These are phyloP conservation scores for Aurifilum marmelostoma DNA, from an alignment of 2,329 filamentous ascomycete genomes.

Conservation along the genomic window DNA sequence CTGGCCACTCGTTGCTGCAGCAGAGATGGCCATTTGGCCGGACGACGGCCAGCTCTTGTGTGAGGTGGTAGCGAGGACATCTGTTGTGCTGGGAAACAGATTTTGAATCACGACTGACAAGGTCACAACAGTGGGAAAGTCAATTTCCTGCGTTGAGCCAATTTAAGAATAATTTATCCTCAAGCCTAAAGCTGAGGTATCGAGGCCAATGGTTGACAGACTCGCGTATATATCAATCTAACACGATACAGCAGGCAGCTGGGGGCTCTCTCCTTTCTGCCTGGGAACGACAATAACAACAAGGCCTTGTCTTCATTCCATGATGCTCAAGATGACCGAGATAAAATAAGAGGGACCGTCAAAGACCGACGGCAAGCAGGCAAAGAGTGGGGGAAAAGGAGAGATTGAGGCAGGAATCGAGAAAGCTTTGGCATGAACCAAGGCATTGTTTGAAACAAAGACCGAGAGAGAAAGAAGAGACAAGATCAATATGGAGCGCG, in stretches of 20 bases:
- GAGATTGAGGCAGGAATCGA: not conserved
- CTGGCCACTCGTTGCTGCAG: not conserved
- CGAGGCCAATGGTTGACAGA: not conserved
- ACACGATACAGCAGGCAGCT: not conserved
- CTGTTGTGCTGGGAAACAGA: not conserved
- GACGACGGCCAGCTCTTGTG: not conserved
- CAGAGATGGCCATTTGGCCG: not conserved
- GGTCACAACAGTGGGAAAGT: not conserved
- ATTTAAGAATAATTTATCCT: not conserved
- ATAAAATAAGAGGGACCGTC: not conserved
- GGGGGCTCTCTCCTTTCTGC: not conserved
- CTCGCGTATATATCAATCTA: not conserved
- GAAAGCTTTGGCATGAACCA: not conserved
- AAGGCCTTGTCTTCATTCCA: constrained; percentile 12
- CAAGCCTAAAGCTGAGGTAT: not conserved
- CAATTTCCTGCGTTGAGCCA: not conserved
- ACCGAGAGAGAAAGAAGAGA: not conserved
- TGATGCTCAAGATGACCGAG: not conserved
- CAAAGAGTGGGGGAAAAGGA: not conserved
- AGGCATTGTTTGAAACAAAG: constrained; percentile 2
- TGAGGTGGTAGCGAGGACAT: not conserved
- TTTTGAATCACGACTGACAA: not conserved
- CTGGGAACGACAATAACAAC: not conserved
- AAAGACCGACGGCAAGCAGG: not conserved
- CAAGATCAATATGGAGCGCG: not conserved